phyloP scores from a whole-genome alignment of 2,329 filamentous ascomycete species.

The Lecanicillium sp. region DNA sequence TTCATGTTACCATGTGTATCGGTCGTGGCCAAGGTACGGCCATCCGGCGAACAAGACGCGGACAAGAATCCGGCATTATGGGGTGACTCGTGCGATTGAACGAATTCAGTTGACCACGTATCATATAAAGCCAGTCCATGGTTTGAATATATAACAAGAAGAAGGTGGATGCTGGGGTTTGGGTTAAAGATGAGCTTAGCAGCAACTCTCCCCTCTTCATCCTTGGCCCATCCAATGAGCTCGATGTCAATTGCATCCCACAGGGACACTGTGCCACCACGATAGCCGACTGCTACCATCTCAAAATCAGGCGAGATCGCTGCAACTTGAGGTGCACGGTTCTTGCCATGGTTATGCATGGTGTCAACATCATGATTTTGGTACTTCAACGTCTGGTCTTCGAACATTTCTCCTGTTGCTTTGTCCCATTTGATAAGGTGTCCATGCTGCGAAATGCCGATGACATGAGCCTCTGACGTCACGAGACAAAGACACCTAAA shows the following conservation, averaged over 20 bases:
- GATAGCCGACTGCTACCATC: constrained; percentile 19
- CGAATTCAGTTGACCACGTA: constrained; percentile 15
- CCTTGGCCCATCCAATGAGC: constrained; percentile 18
- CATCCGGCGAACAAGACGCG: constrained; percentile 17
- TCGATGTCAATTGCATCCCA: constrained; percentile 17
- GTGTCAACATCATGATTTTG: not conserved
- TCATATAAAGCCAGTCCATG: constrained; percentile 19
- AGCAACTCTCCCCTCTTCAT: constrained; percentile 14
- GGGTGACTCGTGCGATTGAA: constrained; percentile 7
- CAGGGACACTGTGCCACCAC: constrained; percentile 19
- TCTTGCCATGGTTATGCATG: not conserved
- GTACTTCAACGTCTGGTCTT: constrained; percentile 16
- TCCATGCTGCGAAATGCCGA: constrained; percentile 15
- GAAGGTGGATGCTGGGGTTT: constrained; percentile 17
- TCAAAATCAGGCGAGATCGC: constrained; percentile 18
- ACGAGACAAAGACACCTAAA: constrained; percentile 15
- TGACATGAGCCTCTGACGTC: not conserved
- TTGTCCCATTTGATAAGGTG: constrained; percentile 18
- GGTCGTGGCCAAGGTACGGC: constrained; percentile 17
- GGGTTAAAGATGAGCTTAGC: constrained; percentile 20
- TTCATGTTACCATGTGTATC: constrained; percentile 16
- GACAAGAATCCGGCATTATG: constrained; percentile 14
- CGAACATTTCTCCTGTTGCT: constrained; percentile 13
- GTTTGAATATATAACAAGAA: constrained; percentile 19
- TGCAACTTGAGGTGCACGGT: constrained; percentile 15